phyloP scores from a whole-genome alignment of 2,329 filamentous ascomycete genomes.

The Cladosporium sp. region DNA sequence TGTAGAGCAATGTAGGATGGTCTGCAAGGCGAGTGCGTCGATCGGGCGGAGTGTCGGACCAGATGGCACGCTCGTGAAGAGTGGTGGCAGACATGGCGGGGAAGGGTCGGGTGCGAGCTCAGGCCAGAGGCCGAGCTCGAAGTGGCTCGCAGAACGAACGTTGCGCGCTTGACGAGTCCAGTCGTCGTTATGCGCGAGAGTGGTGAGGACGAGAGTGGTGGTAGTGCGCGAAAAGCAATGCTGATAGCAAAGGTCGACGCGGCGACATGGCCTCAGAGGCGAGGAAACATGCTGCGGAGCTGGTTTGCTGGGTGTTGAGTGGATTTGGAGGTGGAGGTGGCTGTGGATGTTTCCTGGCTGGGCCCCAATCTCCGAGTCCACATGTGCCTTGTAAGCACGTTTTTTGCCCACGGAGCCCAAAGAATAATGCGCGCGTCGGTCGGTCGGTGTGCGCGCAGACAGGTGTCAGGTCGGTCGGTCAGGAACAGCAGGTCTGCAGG shows the following conservation, averaged over 20 bases:
- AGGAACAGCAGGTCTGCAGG: background rate
- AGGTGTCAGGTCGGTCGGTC: background rate
- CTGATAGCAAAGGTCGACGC: background rate
- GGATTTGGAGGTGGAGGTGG: background rate
- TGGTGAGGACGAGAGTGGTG: background rate
- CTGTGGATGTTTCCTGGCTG: background rate
- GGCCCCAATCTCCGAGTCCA: conserved; percentile 1
- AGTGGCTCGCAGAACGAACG: background rate
- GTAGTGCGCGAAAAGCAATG: background rate
- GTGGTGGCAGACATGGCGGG: conserved; percentile 10
- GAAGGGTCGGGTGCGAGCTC: conserved; percentile 4
- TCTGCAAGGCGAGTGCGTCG: conserved; percentile 57
- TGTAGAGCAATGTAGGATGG: conserved; percentile 91
- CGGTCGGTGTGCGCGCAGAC: background rate
- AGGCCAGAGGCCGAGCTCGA: conserved; percentile 20
- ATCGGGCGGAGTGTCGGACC: conserved; percentile 53
- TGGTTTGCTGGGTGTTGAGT: background rate
- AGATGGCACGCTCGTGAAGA: conserved; percentile 39
- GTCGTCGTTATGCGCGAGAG: background rate
- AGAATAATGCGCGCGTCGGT: background rate
- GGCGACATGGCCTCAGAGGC: conserved; percentile 2
- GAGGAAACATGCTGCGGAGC: background rate
- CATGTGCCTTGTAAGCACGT: background rate
- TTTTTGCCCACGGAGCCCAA: background rate
- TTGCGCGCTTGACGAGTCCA: background rate